These are phyloP conservation scores for Calonectria pseudoturangicola DNA, from an alignment of 2,329 filamentous ascomycete species.

Conservation along the genomic window DNA sequence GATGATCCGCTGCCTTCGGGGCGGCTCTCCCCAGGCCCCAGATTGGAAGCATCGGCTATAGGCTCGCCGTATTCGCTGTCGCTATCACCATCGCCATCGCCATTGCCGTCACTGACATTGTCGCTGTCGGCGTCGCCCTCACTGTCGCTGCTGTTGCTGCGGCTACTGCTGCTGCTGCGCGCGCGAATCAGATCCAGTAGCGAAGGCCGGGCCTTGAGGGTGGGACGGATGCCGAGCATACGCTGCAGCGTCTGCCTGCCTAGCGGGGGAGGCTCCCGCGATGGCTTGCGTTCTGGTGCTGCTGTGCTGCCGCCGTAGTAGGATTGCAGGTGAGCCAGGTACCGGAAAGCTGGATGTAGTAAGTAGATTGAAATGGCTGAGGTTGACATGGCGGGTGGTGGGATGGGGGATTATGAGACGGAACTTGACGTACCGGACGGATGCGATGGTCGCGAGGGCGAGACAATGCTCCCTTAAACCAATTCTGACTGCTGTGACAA, in stretches of 20 bases:
- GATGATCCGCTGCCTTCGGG: conserved; percentile 42
- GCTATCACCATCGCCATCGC: conserved; percentile 31
- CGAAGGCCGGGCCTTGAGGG: conserved; percentile 71
- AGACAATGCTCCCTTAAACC: conserved; percentile 23
- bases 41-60: conserved; percentile 36
- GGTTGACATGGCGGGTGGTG: not conserved
- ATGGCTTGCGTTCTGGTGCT: conserved; percentile 34
- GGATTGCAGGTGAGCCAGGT: conserved; percentile 21
- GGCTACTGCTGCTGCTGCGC: conserved; percentile 56
- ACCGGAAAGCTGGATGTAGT: conserved; percentile 25
- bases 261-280: conserved; percentile 36
- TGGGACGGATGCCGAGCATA: conserved; percentile 71
- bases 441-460: not conserved
- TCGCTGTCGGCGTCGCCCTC: conserved; percentile 29
- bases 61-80: conserved; percentile 36
- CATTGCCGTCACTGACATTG: conserved; percentile 29
- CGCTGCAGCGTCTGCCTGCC: conserved; percentile 53
- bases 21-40: not conserved
- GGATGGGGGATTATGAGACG: conserved; percentile 14
- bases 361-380: conserved; percentile 12
- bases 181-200: conserved; percentile 70
- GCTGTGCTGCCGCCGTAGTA: conserved; percentile 30
- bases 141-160: conserved; percentile 43
- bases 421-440: conserved; percentile 17
- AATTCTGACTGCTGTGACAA: not conserved